Evolutionary conservation across 768 basidiomycete genomes (phyloP).

Genomic region (Russula abietina): DNA sequence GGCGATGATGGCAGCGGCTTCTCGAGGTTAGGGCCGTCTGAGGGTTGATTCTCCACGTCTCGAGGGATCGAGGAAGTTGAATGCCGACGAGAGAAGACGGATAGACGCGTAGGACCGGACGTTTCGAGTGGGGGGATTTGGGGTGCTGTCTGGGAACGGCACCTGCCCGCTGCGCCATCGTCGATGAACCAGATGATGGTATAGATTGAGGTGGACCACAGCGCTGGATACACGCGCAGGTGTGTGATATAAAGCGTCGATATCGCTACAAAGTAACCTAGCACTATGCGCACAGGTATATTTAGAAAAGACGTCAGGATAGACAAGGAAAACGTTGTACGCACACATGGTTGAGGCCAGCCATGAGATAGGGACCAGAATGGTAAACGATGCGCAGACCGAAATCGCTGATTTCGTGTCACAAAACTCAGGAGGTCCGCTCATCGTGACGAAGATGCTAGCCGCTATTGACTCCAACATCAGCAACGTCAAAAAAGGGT

Average conservation of each 20-base stretch:
- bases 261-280: slow-evolving; percentile 52
- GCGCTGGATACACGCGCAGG: slow-evolving; percentile 34
- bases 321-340: slow-evolving; percentile 18
- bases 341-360: slow-evolving; percentile 29
- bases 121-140: slow-evolving; percentile 21
- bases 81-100: slow-evolving; percentile 24
- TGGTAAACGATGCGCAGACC: slow-evolving; percentile 30
- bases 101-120: slow-evolving; percentile 15
- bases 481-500: slow-evolving; percentile 2
- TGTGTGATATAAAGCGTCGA: slow-evolving; percentile 45
- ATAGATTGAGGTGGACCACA: slow-evolving; percentile 52
- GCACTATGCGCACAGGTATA: slow-evolving; percentile 31
- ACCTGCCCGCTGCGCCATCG: neutral
- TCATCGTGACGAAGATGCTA: slow-evolving; percentile 43
- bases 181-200: slow-evolving; percentile 52
- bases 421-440: slow-evolving; percentile 37
- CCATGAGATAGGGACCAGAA: slow-evolving; percentile 32
- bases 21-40: neutral
- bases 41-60: slow-evolving; percentile 11
- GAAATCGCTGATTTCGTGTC: slow-evolving; percentile 25
- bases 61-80: slow-evolving; percentile 17
- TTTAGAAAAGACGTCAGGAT: neutral
- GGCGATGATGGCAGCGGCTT: slow-evolving; percentile 13
- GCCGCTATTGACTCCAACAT: slow-evolving; percentile 35
- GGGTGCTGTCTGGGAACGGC: neutral